Percentiles rank a stretch among this genome's conserved stretches.
Evolutionary conservation across 1,139 yeast species (phyloP).

Genomic region (Insectozyma bohioensis): DNA sequence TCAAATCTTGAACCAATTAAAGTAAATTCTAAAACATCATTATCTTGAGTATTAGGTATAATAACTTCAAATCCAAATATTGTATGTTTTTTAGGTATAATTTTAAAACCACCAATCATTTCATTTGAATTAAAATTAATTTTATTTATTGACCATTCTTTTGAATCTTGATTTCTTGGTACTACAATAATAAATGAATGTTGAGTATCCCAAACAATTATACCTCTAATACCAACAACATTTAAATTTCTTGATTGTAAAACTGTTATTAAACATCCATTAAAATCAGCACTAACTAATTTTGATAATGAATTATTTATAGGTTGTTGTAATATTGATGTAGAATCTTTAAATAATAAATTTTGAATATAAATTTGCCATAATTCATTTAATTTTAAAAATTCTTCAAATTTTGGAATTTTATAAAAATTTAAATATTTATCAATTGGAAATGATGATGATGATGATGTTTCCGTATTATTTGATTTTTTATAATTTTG

Average conservation of each 20-base stretch:
- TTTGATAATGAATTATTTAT: constrained; percentile 41
- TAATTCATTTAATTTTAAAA: constrained; percentile 48
- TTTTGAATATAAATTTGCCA: constrained; percentile 66
- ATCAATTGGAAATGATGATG: constrained; percentile 29
- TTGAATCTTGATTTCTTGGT: constrained; percentile 41
- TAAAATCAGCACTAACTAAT: constrained; percentile 78
- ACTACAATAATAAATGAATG: constrained; percentile 67
- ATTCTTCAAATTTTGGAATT: constrained; percentile 55
- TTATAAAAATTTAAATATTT: constrained; percentile 31
- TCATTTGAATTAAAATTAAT: constrained; percentile 26
- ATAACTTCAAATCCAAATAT: constrained; percentile 57
- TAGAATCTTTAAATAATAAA: constrained; percentile 40
- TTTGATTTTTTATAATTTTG: constrained; percentile 21
- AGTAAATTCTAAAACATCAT: constrained; percentile 52
- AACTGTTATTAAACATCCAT: constrained; percentile 71
- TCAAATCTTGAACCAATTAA: constrained; percentile 80
- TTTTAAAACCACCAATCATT: constrained; percentile 51
- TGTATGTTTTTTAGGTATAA: constrained; percentile 61
- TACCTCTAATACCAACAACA: constrained; percentile 68
- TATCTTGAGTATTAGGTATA: constrained; percentile 19
- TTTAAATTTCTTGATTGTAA: constrained; percentile 56
- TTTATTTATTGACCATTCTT: constrained; percentile 25
- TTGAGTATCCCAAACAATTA: constrained; percentile 86
- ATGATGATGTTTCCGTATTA: too few relatives aligned
- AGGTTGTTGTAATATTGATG: constrained; percentile 7